Percentiles rank a stretch among this genome's conserved stretches.
phyloP scores from a whole-genome alignment of 352 stramenopile genomes.

The Phytophthora macrochlamydospora region DNA sequence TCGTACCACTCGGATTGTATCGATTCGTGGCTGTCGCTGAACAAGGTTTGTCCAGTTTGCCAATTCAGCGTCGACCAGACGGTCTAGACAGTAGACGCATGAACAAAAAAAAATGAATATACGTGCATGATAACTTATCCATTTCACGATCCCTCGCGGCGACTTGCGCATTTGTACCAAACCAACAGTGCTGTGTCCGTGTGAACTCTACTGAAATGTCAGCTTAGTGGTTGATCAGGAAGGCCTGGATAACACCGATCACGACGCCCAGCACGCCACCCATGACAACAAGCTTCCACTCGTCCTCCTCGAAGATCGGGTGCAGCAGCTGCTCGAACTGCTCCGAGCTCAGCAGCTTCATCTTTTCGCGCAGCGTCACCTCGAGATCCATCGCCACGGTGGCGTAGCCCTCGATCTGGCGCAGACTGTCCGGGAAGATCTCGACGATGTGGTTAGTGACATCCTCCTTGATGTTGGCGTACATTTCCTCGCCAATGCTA shows the following conservation, averaged over 20 bases:
- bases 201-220: constrained; percentile 4
- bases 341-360: constrained; percentile 85
- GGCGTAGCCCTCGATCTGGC: constrained; percentile 94
- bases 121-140: constrained; percentile 61
- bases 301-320: constrained; percentile 98
- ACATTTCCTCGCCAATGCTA: constrained; percentile 83
- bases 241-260: constrained; percentile 93
- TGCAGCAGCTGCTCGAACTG: constrained; percentile 97
- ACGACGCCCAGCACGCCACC: constrained; percentile 92
- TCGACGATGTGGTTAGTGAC: constrained; percentile 89
- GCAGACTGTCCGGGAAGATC: constrained; percentile 85
- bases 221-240: constrained; percentile 82
- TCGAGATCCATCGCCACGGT: constrained; percentile 92
- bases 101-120: constrained; percentile 38
- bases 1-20: constrained; percentile 94
- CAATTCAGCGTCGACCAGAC: constrained; percentile 83
- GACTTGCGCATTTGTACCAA: neutral
- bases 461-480: constrained; percentile 87
- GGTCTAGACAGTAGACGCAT: constrained; percentile 25
- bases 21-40: constrained; percentile 91
- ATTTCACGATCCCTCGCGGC: constrained; percentile 13
- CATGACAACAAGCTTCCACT: constrained; percentile 98
- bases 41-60: constrained; percentile 92
- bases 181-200: constrained; percentile 6
- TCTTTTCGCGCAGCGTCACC: constrained; percentile 91